phyloP scores from a whole-genome alignment of 2,329 filamentous ascomycete species.

The Diaporthe sp. region DNA sequence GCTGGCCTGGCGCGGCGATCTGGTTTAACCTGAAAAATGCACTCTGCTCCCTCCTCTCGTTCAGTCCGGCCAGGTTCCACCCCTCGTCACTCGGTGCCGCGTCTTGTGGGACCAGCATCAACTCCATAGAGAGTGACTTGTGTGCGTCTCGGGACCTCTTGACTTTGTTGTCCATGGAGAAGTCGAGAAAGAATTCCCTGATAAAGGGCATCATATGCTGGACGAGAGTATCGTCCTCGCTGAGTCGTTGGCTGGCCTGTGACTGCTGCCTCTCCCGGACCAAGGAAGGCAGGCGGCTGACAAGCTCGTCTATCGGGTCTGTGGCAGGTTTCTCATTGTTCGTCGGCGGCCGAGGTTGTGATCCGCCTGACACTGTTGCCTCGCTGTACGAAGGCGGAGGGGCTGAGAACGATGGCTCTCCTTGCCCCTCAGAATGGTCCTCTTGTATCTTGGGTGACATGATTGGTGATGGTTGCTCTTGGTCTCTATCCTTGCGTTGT shows the following conservation, averaged over 20 bases:
- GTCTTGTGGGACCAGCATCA: slow-evolving; percentile 22
- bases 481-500: neutral
- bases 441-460: slow-evolving; percentile 2
- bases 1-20: neutral
- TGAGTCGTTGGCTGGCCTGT: slow-evolving; percentile 6
- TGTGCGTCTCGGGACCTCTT: neutral
- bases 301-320: slow-evolving; percentile 7
- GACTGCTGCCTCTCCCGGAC: slow-evolving; percentile 7
- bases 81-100: slow-evolving; percentile 14
- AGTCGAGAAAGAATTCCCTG: neutral
- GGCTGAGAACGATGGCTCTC: neutral
- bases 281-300: slow-evolving; percentile 20
- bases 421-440: neutral
- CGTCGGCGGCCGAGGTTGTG: slow-evolving; percentile 9
- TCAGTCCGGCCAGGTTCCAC: slow-evolving; percentile 15
- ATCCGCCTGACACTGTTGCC: neutral
- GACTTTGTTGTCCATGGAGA: neutral
- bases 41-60: slow-evolving; percentile 10
- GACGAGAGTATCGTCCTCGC: slow-evolving; percentile 9
- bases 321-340: neutral
- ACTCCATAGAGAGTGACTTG: slow-evolving; percentile 5
- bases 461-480: neutral
- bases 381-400: slow-evolving; percentile 26
- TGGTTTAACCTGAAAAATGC: neutral
- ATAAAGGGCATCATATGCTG: slow-evolving; percentile 2